These are phyloP conservation scores for Podospora bellae-mahoneyi DNA, from an alignment of 495 filamentous ascomycete genomes.

Conservation along the genomic window DNA sequence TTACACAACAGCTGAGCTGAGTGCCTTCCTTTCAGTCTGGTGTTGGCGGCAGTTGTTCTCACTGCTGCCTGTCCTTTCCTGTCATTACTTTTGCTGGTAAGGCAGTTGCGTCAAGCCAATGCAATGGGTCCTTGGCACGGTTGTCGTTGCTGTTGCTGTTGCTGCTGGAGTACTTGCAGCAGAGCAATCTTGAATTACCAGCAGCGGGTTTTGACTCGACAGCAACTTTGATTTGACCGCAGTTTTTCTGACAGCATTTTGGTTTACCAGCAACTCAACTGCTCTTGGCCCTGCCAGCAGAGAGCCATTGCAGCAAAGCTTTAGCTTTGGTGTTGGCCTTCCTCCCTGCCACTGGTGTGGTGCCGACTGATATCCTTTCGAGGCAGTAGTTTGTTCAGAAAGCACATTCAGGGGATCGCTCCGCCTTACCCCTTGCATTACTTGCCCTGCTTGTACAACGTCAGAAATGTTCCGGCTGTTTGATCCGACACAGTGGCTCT, in stretches of 20 bases:
- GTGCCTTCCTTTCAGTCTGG: neutral
- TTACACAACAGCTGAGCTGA: neutral
- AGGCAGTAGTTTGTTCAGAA: too few relatives aligned
- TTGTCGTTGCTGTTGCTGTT: neutral
- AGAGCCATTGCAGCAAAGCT: too few relatives aligned
- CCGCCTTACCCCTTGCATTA: neutral
- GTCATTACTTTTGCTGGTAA: too few relatives aligned
- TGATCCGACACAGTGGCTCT: slow-evolving; percentile 7
- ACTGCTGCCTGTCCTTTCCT: neutral
- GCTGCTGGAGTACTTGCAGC: too few relatives aligned
- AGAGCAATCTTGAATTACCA: too few relatives aligned
- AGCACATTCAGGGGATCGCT: too few relatives aligned
- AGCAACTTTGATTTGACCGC: neutral
- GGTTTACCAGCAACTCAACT: neutral
- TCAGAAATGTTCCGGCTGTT: neutral
- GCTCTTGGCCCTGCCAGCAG: too few relatives aligned
- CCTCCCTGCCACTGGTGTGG: too few relatives aligned
- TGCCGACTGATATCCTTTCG: too few relatives aligned
- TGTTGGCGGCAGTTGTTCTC: neutral
- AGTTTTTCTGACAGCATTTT: neutral
- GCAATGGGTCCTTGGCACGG: too few relatives aligned
- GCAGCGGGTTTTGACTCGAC: neutral
- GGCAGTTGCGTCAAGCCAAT: too few relatives aligned
- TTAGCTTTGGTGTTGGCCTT: too few relatives aligned
- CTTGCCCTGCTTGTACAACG: neutral